Conservation (phyloP, 768 basidiomycete species). For the Mycena sanguinolenta region DNA sequence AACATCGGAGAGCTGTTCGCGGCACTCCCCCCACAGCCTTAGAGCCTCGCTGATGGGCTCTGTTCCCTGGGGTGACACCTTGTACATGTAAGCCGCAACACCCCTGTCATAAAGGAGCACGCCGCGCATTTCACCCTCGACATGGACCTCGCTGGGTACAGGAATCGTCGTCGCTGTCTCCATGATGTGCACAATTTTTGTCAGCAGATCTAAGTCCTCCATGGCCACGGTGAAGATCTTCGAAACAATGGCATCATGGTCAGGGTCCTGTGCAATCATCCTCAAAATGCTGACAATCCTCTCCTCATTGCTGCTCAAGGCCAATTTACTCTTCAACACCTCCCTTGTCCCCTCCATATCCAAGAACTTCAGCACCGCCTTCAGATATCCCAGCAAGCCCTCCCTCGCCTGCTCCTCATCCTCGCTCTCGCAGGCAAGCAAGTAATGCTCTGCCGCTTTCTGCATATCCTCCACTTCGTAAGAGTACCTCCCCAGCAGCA, state of each 20-base stretch:
- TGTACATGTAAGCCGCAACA: neutral
- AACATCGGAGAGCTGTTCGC: neutral
- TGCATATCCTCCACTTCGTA: neutral
- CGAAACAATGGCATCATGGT: neutral
- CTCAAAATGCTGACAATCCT: neutral
- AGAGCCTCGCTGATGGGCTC: neutral
- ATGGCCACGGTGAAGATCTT: constrained; percentile 6
- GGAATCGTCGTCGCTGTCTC: neutral
- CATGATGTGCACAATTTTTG: neutral
- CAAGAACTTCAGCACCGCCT: neutral
- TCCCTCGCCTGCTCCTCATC: neutral
- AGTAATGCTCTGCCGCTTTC: neutral
- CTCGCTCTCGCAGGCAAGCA: neutral
- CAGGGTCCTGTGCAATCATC: neutral
- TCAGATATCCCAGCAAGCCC: neutral
- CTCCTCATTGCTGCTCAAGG: neutral
- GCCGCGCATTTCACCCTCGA: neutral
- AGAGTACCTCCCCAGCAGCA: neutral
- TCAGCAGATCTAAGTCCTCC: neutral
- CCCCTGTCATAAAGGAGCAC: constrained; percentile 4
- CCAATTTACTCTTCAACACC: neutral
- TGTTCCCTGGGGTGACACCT: neutral
- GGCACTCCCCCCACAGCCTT: neutral
- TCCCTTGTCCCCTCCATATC: neutral
- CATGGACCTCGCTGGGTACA: neutral